Base-by-base conservation (phyloP, 1,139 yeast species). In the Pichia sp. region DNA sequence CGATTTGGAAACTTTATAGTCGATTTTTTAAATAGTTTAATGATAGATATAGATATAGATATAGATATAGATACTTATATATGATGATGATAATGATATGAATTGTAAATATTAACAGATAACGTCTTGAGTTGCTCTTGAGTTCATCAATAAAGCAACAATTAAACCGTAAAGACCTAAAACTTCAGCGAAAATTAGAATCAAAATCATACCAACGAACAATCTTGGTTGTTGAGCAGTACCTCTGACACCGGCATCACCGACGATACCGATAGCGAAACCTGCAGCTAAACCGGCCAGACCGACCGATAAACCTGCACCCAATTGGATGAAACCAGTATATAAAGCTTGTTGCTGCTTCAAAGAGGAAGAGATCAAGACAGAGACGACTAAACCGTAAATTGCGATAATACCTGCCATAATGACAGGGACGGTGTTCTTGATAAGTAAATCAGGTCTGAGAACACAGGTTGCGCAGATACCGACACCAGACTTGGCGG, bases 321-420 rank as follows among this genome's bases (percentile, higher is more conserved):
- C 98, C 59, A 93, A 74, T 69, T 91, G 99, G 68, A 91, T 86
- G 73, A 93, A 91, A 50, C 98, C 98, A 49, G 96, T 85, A 72
- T 85, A 91, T 55, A 91, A 73, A 43, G 97, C 95, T 69, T 91
- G 96, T 56, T 77, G 74, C 68, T 85, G 96, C 60, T 79, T 82
- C 61, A 89, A 82, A 37, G 91, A 77, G 58, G 89, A 91, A 38
- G 96, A 84, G 52, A 93, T 91, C 64, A 93, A 76, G 47, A 93
- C 99, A 20, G 96, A 83, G 49, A 93, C 97, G 49, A 93, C 98
- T 62, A 93, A 75, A 42, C 99, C 99, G 64, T 93, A 93, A 69
- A 93, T 93, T 65, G 98, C 96, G 68, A 93, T 84, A 64, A 93
- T 93, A 84, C 99, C 99, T 50, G 97, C 95, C 96, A 93, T 89